Conservation (phyloP, 768 basidiomycete species). For the Tricholomella constricta region DNA sequence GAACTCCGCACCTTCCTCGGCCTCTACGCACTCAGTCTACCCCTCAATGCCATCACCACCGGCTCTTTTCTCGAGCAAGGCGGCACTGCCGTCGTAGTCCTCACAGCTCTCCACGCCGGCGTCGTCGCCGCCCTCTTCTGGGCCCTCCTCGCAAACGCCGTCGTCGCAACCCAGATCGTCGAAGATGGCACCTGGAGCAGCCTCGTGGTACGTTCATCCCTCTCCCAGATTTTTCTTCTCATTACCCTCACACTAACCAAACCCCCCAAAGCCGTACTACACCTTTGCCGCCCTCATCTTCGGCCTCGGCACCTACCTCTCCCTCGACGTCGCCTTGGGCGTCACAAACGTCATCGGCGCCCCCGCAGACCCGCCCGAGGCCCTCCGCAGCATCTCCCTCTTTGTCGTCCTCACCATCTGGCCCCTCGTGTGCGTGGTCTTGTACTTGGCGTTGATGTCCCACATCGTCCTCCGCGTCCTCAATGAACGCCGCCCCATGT, state of each 20-base stretch:
- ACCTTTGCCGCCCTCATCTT: slow-evolving; percentile 62
- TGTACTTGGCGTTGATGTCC: slow-evolving; percentile 76
- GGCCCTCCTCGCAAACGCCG: slow-evolving; percentile 71
- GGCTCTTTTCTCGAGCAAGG: slow-evolving; percentile 83
- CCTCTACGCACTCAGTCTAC: slow-evolving; percentile 70
- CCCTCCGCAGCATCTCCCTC: slow-evolving; percentile 68
- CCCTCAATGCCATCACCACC: slow-evolving; percentile 80
- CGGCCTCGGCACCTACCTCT: slow-evolving; percentile 77
- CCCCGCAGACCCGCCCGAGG: slow-evolving; percentile 54
- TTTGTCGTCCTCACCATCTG: slow-evolving; percentile 83
- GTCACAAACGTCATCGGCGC: slow-evolving; percentile 61
- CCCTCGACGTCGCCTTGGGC: slow-evolving; percentile 77
- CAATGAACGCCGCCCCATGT: slow-evolving; percentile 77
- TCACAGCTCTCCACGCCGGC: slow-evolving; percentile 81
- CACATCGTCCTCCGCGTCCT: slow-evolving; percentile 79
- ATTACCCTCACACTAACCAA: background rate
- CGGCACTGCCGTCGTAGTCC: slow-evolving; percentile 60
- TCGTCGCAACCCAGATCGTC: slow-evolving; percentile 86
- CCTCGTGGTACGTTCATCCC: slow-evolving; percentile 53
- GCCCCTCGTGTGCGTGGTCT: slow-evolving; percentile 53
- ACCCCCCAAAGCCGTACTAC: slow-evolving; percentile 55
- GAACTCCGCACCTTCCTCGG: slow-evolving; percentile 70
- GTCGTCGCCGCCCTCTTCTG: slow-evolving; percentile 79
- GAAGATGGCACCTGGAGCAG: slow-evolving; percentile 85
- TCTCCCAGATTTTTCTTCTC: slow-evolving; percentile 1